Evolutionary conservation across 352 stramenopile genomes (phyloP), one percentile per base, ranked within the genome.

Genomic region (Halophytophthora polymorphica): DNA sequence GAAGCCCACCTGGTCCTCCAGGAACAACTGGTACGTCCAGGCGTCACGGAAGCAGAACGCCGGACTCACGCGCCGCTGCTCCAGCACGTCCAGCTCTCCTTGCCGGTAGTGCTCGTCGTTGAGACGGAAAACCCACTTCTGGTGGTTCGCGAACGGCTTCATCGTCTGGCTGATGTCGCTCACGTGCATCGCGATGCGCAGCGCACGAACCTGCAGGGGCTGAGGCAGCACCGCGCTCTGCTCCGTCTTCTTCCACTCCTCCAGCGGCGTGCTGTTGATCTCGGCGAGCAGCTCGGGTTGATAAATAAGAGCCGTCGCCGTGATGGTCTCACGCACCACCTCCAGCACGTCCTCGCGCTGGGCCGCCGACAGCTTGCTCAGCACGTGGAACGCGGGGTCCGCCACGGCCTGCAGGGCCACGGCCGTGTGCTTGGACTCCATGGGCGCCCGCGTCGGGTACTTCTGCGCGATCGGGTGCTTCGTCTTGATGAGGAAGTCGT

Each of bases 131-230:
- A 93, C 82, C 82, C 82, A 93, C 63, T 84, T 83, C 56, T 74
- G 50, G 58, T 93, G 82, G 53, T 86, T 77, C 13, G 28, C 49
- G 37, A 89, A 90, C 36, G 82, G 79, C 65, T 93, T 93, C 73
- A 86, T 90, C 18, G 79, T 90, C 61, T 93, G 82, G 42, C 77
- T 84, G 36, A 93, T 86, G 52, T 93, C 82, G 50, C 79, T 87
- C 50, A 88, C 79, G 48, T 93, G 82, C 73, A 90, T 82, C n/a
- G 75, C 75, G 36, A 75, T 81, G 13, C 79, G 74, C 34, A 90
- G 47, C 28, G 66, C 69, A 12, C 78, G 55, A 6, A 79, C 54
- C 45, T 89, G 77, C 35, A 87, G 61, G 23, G 56, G 56, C 46
- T 83, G 55, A 1, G 75, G 61, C 15, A 90, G 44, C 15, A 78